Conservation (phyloP, 1,139 yeast genomes). For the Taphrina betulina region DNA sequence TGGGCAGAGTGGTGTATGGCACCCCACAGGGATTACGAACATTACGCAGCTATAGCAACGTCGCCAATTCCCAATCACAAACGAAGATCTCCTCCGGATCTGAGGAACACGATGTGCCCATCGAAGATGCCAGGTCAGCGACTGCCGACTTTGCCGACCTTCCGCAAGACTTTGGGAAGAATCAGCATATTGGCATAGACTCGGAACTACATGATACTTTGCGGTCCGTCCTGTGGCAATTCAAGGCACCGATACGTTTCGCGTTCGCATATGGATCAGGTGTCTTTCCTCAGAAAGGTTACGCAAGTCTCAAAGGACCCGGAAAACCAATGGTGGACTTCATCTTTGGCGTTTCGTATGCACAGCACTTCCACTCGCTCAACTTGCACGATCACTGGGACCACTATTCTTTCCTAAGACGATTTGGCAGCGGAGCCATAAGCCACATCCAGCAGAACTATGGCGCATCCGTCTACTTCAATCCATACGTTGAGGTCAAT, state of each 20-base stretch:
- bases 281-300: conserved; percentile 68
- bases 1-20: no score
- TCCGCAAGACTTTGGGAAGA: conserved; percentile 57
- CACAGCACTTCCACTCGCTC: conserved; percentile 69
- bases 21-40: no score
- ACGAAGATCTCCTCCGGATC: no score
- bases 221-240: conserved; percentile 54
- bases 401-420: conserved; percentile 72
- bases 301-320: conserved; percentile 36
- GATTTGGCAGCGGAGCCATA: conserved; percentile 61
- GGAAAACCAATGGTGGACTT: conserved; percentile 73
- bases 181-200: conserved; percentile 57
- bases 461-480: conserved; percentile 94
- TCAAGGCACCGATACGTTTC: conserved; percentile 66
- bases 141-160: conserved; percentile 48
- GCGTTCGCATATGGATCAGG: conserved; percentile 97
- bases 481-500: conserved; percentile 74
- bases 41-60: no score
- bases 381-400: conserved; percentile 64
- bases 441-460: conserved; percentile 57
- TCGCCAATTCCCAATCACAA: no score
- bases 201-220: conserved; percentile 51
- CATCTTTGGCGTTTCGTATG: conserved; percentile 76
- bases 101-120: conserved; percentile 6
- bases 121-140: not conserved